Evolutionary conservation across 805 yeast species (phyloP).

Genomic region (Teunomyces cretensis): DNA sequence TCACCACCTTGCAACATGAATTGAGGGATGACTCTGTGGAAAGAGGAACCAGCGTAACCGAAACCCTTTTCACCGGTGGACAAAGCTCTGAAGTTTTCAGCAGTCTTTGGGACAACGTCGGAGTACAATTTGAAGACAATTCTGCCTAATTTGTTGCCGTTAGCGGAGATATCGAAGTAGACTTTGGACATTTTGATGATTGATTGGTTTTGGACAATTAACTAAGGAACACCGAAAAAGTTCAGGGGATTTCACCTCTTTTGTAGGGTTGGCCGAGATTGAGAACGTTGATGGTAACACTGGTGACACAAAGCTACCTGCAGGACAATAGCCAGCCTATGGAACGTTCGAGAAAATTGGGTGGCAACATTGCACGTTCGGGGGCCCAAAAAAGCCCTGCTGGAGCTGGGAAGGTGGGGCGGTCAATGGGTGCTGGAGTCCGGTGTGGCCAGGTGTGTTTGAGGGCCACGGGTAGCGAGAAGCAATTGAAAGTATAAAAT

Average conservation of each 20-base stretch:
- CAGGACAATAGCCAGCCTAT: constrained; percentile 3
- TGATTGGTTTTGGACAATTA: background rate
- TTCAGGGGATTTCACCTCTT: constrained; percentile 1
- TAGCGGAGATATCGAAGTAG: constrained; percentile 78
- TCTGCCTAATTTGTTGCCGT: constrained; percentile 71
- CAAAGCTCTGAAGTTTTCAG: constrained; percentile 93
- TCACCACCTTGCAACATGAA: constrained; percentile 53
- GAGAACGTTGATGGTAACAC: constrained; percentile 5
- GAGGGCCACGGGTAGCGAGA: too few relatives aligned
- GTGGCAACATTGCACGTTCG: background rate
- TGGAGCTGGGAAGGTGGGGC: background rate
- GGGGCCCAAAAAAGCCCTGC: background rate
- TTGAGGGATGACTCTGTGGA: constrained; percentile 49
- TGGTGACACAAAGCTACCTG: background rate
- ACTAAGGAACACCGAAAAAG: background rate
- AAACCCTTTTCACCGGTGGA: constrained; percentile 56
- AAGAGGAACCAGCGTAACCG: constrained; percentile 44
- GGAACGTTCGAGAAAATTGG: constrained; percentile 6
- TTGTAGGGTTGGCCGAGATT: constrained; percentile 4
- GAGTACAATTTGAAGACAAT: constrained; percentile 84
- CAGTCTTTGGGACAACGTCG: constrained; percentile 92
- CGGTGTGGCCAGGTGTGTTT: too few relatives aligned
- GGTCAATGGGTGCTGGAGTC: background rate
- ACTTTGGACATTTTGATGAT: constrained; percentile 57
- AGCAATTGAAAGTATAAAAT: background rate